phyloP scores from a whole-genome alignment of 805 yeast genomes.

The Candida pseudofarinosa region DNA sequence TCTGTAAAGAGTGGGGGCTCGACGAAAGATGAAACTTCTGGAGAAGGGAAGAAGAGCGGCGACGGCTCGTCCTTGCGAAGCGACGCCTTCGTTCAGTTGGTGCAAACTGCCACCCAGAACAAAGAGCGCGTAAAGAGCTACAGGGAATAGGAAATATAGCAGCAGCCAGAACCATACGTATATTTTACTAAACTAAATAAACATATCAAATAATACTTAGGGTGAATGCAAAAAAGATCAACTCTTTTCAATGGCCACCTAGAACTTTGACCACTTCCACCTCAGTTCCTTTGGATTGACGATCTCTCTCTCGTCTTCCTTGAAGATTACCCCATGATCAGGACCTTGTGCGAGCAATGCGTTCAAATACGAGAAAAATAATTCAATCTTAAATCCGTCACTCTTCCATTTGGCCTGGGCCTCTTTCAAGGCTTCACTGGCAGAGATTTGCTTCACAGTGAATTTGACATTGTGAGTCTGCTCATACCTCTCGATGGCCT shows the following conservation, averaged over 20 bases:
- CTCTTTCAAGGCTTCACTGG: slow-evolving; percentile 26
- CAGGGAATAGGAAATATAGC: slow-evolving; percentile 7
- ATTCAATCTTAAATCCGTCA: slow-evolving; percentile 24
- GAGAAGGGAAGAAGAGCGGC: neutral
- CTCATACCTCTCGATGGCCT: slow-evolving; percentile 39
- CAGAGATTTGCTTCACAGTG: slow-evolving; percentile 23
- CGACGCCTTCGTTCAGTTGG: slow-evolving; percentile 67
- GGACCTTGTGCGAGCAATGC: slow-evolving; percentile 34
- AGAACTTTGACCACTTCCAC: slow-evolving; percentile 34
- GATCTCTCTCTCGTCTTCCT: slow-evolving; percentile 24
- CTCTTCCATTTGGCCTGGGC: slow-evolving; percentile 21
- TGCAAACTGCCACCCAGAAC: slow-evolving; percentile 60
- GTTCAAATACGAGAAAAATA: slow-evolving; percentile 37
- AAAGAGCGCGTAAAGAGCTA: slow-evolving; percentile 40
- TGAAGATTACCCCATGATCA: slow-evolving; percentile 33
- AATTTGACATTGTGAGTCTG: slow-evolving; percentile 30
- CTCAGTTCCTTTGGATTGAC: slow-evolving; percentile 33
- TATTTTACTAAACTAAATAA: too few relatives aligned
- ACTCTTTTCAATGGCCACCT: too few relatives aligned
- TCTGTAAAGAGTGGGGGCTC: slow-evolving; percentile 16
- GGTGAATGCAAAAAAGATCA: too few relatives aligned
- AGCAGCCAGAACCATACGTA: too few relatives aligned
- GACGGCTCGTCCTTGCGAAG: slow-evolving; percentile 40
- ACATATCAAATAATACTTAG: too few relatives aligned
- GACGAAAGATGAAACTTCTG: neutral